Evolutionary conservation across 108 stramenopile genomes (phyloP).

Genomic region (Thalassiosira profunda): DNA sequence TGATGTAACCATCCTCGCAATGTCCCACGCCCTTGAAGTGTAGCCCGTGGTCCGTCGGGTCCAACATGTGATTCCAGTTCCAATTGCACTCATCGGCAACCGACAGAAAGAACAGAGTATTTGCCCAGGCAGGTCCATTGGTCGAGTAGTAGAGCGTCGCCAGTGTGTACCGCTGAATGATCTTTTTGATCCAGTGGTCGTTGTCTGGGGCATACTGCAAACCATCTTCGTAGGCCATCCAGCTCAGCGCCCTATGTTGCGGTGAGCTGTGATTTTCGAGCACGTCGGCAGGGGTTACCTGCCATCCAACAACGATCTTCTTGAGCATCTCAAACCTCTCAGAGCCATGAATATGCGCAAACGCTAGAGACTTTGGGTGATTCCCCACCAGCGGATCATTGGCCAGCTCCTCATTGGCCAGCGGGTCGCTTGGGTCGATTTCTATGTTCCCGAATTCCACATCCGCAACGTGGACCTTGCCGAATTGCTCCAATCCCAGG

Average conservation of each 20-base stretch:
- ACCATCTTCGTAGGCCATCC: conserved; percentile 44
- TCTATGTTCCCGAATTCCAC: conserved; percentile 9
- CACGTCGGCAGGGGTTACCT: conserved; percentile 4
- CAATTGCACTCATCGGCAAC: conserved; percentile 41
- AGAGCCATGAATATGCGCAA: conserved; percentile 10
- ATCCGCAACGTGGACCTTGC: neutral
- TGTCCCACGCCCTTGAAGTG: conserved; percentile 37
- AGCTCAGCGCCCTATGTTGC: conserved; percentile 30
- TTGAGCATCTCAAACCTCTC: conserved; percentile 22
- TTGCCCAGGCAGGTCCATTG: conserved; percentile 30
- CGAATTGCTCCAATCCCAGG: neutral
- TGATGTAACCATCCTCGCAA: conserved; percentile 34
- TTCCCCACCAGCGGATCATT: conserved; percentile 3
- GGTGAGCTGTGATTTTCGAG: conserved; percentile 28
- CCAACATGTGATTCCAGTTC: conserved; percentile 16
- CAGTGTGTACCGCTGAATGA: conserved; percentile 44
- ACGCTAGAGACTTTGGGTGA: neutral
- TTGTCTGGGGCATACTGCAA: conserved; percentile 12
- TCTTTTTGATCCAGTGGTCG: conserved; percentile 23
- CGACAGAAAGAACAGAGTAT: conserved; percentile 25
- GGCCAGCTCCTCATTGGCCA: neutral
- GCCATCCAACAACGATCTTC: conserved; percentile 9
- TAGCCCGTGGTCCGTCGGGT: no score
- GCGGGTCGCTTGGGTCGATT: conserved; percentile 6
- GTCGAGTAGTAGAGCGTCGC: conserved; percentile 41